Conservation (phyloP, 2,329 filamentous ascomycete species). For the Macrophomina pseudophaseolina region DNA sequence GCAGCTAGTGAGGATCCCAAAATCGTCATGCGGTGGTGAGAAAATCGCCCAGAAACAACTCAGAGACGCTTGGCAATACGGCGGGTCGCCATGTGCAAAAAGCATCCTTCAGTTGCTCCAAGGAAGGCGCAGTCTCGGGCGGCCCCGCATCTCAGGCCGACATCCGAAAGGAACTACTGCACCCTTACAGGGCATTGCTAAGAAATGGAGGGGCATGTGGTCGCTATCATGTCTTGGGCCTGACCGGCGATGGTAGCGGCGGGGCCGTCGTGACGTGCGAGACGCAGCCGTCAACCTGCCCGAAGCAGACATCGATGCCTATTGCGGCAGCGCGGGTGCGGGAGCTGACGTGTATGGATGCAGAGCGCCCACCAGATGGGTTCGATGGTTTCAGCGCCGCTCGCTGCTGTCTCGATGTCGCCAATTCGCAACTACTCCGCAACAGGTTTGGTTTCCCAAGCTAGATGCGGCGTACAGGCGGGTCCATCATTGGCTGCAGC, state of each 20-base stretch:
- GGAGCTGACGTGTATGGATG: slow-evolving; percentile 11
- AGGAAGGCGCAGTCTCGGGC: slow-evolving; percentile 4
- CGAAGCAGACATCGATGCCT: neutral
- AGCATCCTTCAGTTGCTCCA: neutral
- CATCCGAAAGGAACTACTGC: neutral
- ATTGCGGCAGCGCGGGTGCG: neutral
- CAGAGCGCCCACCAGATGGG: neutral
- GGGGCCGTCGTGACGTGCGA: slow-evolving; percentile 3
- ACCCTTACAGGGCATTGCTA: neutral
- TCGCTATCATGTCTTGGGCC: neutral
- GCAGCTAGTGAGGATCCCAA: neutral
- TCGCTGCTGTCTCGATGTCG: slow-evolving; percentile 1
- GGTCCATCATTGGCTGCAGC: neutral
- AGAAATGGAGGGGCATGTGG: neutral
- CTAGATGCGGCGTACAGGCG: neutral
- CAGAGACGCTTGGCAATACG: neutral
- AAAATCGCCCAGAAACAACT: neutral
- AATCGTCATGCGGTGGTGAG: neutral
- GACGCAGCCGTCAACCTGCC: neutral
- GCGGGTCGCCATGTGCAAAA: neutral
- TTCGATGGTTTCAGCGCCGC: slow-evolving; percentile 4
- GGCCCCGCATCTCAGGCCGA: slow-evolving; percentile 1
- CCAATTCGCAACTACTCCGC: neutral
- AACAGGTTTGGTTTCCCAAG: slow-evolving; percentile 3
- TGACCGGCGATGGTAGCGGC: neutral